A percentile compares a stretch with the other conserved stretches of the same genome.
Conservation (phyloP, 345 rosid genomes). For the Acer yangbiense region DNA sequence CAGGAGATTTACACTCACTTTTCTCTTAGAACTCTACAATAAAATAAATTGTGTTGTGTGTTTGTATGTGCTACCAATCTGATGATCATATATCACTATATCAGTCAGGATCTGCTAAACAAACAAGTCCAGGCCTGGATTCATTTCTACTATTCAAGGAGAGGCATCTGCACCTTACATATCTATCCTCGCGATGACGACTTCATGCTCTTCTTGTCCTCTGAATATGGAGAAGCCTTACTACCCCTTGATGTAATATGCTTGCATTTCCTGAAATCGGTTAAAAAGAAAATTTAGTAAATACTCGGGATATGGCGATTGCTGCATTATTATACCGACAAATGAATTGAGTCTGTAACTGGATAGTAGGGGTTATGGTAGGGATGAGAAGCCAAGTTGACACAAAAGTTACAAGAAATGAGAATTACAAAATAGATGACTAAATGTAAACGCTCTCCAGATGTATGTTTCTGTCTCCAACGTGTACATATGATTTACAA, state of each 20-base stretch:
- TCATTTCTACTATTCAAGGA: neutral
- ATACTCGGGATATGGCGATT: neutral
- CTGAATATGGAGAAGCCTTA: conserved; percentile 25
- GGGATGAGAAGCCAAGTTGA: neutral
- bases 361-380: too few species aligned
- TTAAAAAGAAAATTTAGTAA: neutral
- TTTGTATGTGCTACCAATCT: neutral
- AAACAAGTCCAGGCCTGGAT: neutral
- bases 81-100: neutral
- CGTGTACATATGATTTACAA: neutral
- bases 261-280: conserved; percentile 45
- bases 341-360: neutral
- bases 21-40: neutral
- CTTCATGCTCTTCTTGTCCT: conserved; percentile 10
- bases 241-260: conserved; percentile 25
- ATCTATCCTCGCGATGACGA: neutral
- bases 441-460: neutral
- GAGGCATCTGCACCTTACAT: conserved; percentile 1
- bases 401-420: neutral
- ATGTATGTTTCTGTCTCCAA: neutral
- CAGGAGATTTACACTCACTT: neutral
- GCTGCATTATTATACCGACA: neutral
- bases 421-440: too few species aligned
- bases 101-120: neutral
- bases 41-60: neutral